Evolutionary conservation across 2,329 filamentous ascomycete species (phyloP), one percentile per base, ranked within the genome.

Genomic region (Exophiala calicioides): DNA sequence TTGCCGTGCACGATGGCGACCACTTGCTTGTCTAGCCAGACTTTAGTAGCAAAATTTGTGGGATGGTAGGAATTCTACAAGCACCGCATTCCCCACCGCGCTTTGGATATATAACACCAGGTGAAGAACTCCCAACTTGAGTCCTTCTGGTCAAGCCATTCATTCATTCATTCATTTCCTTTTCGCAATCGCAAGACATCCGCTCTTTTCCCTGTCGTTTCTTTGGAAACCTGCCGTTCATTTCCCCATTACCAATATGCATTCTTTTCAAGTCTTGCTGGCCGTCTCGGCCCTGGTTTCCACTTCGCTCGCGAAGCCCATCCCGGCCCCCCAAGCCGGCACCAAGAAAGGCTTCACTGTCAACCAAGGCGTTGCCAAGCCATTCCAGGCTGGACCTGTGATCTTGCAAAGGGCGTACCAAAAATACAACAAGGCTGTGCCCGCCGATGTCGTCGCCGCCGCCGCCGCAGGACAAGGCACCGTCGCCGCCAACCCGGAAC

Each of bases 401-500:
- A 31, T 36, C 21, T 47, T 59, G 23, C 47, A 50, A 21, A 48
- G 52, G 30, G 45, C 45, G 10, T 59, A 55, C 45, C 41, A 31
- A 31, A 59, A 59, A 30, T 59, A 53, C 44, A 56, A 53, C 23
- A 47, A 39, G 15, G 16, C 46, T 29, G 55, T 56, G n/a, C 57
- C 57, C 5, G 41, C 23, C 6, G 43, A 47, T 24, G 48, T 59
- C 40, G 35, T 43, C 10, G 39, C 39, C 6, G 56, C 56, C 5
- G 56, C 50, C 12, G 27, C 29, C 8, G 29, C n/a, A n/a, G n/a
- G n/a, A n/a, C n/a, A 43, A 41, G 56, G 58, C 30, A 47, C 48
- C 19, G 58, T 58, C 38, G 48, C 65, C 18, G 68, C 72, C 13
- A 72, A 67, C 13, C 76, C 77, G 0, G 65, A 74, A 50, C 57